Percentiles rank a stretch among this genome's conserved stretches.
phyloP scores from a whole-genome alignment of 768 basidiomycete genomes.

The Leccinum fibrillosum region DNA sequence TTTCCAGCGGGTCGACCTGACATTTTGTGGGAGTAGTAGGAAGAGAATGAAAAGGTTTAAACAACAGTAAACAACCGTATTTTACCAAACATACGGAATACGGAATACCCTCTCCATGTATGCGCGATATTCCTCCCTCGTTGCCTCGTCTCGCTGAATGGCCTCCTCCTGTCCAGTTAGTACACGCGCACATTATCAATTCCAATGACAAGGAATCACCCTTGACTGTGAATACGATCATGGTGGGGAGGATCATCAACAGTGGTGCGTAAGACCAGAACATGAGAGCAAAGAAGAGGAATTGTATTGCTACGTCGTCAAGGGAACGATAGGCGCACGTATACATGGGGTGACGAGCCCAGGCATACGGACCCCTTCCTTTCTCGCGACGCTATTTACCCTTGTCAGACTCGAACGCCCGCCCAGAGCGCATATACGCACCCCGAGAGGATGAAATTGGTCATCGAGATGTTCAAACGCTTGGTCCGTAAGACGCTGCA shows the following conservation, averaged over 20 bases:
- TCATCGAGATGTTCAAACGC: conserved; percentile 4
- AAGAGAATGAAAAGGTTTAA: not conserved
- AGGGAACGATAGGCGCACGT: not conserved
- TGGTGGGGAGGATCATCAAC: not conserved
- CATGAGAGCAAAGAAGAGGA: not conserved
- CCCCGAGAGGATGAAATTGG: conserved; percentile 9
- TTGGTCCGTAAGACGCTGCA: not conserved
- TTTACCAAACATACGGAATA: not conserved
- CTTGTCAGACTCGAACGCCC: too few species aligned
- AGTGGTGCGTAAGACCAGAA: conserved; percentile 10
- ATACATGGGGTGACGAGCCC: not conserved
- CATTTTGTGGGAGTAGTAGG: conserved; percentile 25
- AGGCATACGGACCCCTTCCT: conserved; percentile 6
- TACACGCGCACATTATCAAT: too few species aligned
- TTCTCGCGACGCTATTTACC: too few species aligned
- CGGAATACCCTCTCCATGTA: conserved; percentile 11
- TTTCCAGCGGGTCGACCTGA: conserved; percentile 45
- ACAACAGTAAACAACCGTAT: not conserved
- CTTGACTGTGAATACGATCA: not conserved
- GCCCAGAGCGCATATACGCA: not conserved
- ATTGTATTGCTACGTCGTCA: not conserved
- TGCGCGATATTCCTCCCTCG: conserved; percentile 4
- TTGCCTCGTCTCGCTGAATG: conserved; percentile 3
- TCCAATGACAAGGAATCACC: not conserved
- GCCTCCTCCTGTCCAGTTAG: conserved; percentile 5